Base-by-base conservation (phyloP, 495 filamentous ascomycete genomes). In the Usnea hakonensis region DNA sequence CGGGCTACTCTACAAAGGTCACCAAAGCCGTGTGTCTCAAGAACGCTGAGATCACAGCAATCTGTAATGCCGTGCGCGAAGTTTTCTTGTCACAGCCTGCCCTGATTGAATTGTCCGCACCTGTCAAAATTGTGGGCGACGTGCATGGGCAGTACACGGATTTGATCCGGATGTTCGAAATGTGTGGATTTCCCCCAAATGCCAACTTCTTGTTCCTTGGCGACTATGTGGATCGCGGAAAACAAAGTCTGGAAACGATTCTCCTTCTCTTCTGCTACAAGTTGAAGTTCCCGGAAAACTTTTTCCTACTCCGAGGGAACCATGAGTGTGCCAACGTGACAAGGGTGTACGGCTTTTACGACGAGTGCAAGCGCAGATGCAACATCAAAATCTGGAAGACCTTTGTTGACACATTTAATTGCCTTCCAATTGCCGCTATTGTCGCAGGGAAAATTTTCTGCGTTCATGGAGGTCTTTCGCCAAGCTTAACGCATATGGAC, bases 341-440 rank as follows among this genome's bases (percentile, higher is more conserved):
- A 21, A 83, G 94, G 41, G 94, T 99, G 23, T 99, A 99, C 73
- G 94, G 94, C 11, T 99, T 99, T 74, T 99, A 99, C 77, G 94
- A 99, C 70, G 94, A 99, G 69, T 99, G 94, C 81, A 99, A 99
- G 75, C 83, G 94, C 67, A 82, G 94, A 62, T 96, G 91, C 77
- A 97, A 95, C 72, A 89, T 99, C 71, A 99, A 99, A 78, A 85
- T 96, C 57, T 99, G 94, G 94, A 99, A 97, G 80, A 93, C 90
- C 0, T 99, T 99, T 71, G 85, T 99, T 55, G 94, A 99, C 72
- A 95, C 90, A 19, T 99, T 99, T 80, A 99, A 99, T 72, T 89
- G 85, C 30, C 83, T 99, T 19, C 94, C 95, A 0, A 96, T 99
- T 68, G 94, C 94, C 36, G 82, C 95, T 17, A 97, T 96, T 67